These are phyloP conservation scores for Tylopilus microsporus DNA, from an alignment of 1,284 basidiomycete species.

Conservation along the genomic window DNA sequence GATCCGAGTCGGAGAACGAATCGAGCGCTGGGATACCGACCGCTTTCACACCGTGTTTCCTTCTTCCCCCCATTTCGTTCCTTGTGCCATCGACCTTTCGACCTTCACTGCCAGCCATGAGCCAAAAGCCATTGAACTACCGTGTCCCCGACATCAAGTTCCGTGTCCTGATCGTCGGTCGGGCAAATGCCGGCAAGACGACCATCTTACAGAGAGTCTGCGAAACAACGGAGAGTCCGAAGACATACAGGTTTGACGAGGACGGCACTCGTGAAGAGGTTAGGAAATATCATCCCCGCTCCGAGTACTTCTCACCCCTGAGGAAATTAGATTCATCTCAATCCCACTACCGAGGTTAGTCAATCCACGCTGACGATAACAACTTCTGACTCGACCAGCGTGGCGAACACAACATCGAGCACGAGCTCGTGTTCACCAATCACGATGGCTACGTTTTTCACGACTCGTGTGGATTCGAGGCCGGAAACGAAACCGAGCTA, in stretches of 20 bases:
- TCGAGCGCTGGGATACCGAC: neutral
- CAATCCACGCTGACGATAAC: no score
- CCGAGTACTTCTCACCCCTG: neutral
- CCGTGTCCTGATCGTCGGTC: conserved; percentile 5
- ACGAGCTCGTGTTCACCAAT: conserved; percentile 1
- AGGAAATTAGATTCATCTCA: neutral
- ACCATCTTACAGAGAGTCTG: conserved; percentile 7
- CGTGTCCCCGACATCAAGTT: neutral
- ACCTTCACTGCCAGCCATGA: neutral
- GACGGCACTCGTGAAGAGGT: neutral
- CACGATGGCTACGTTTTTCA: conserved; percentile 7
- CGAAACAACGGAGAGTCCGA: conserved; percentile 6
- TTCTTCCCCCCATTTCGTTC: neutral
- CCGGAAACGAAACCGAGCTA: neutral
- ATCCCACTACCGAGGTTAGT: conserved; percentile 1
- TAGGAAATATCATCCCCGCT: neutral
- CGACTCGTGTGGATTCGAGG: conserved; percentile 3
- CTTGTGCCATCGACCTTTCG: neutral
- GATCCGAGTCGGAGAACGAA: neutral
- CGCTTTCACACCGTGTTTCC: neutral
- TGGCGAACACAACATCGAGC: conserved; percentile 2
- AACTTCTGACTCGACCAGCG: neutral
- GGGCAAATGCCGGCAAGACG: conserved; percentile 8
- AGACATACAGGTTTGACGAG: neutral
- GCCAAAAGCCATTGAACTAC: neutral